phyloP scores from a whole-genome alignment of 352 stramenopile genomes.

The Globisporangium okanoganense region DNA sequence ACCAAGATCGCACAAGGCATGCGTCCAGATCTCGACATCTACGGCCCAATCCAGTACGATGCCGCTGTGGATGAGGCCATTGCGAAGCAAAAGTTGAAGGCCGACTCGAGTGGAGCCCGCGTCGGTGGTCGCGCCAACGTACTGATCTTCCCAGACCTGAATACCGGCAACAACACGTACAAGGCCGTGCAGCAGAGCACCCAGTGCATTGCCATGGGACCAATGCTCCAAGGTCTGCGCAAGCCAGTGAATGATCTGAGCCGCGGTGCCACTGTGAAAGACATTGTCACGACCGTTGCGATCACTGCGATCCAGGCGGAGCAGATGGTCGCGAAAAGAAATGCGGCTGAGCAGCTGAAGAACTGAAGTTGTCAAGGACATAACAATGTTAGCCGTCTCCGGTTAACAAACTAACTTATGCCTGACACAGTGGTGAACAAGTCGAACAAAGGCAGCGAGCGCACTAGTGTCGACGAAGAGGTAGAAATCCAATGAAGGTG shows the following conservation, averaged over 20 bases:
- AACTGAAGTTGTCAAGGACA: slow-evolving; percentile 6
- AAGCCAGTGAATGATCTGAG: slow-evolving; percentile 89
- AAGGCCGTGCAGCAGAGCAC: slow-evolving; percentile 86
- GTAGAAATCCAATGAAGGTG: background rate
- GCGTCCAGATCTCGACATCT: slow-evolving; percentile 74
- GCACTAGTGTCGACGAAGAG: background rate
- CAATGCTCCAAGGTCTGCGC: slow-evolving; percentile 84
- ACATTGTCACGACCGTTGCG: slow-evolving; percentile 89
- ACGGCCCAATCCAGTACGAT: slow-evolving; percentile 87
- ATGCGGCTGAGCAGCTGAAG: slow-evolving; percentile 4
- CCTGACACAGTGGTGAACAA: background rate
- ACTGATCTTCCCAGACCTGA: slow-evolving; percentile 85
- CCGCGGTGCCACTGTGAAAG: slow-evolving; percentile 83
- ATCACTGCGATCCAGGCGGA: slow-evolving; percentile 87
- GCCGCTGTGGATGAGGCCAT: slow-evolving; percentile 74
- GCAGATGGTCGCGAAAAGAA: slow-evolving; percentile 40
- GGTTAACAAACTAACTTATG: slow-evolving; percentile 4
- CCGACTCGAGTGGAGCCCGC: slow-evolving; percentile 45
- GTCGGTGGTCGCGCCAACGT: slow-evolving; percentile 84
- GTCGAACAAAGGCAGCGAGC: too few relatives aligned
- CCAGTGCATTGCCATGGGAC: slow-evolving; percentile 76
- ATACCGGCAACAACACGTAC: slow-evolving; percentile 89
- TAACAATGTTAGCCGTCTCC: background rate
- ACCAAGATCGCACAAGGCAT: slow-evolving; percentile 63
- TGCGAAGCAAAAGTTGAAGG: slow-evolving; percentile 78